Base-by-base conservation (phyloP, 2,329 filamentous ascomycete species). In the Graphium sp. region DNA sequence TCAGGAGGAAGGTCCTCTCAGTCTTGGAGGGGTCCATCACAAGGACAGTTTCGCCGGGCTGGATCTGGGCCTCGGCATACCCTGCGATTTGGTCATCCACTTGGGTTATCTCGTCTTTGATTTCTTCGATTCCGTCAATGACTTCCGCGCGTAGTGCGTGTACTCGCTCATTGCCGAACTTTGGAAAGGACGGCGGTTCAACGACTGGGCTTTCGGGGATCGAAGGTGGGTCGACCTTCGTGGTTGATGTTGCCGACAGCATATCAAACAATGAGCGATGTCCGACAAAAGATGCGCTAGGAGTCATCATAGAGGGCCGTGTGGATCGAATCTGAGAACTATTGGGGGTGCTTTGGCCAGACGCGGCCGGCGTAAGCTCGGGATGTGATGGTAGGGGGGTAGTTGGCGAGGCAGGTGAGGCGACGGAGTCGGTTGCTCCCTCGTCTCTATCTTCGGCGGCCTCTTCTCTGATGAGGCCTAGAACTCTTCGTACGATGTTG, bases 71-170 rank as follows among this genome's bases (percentile, higher is more conserved):
- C 37, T 92, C 77, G 3, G 85, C 81, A 38, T 84, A 79, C 14
- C 74, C 72, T 2, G 87, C 81, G 41, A 98, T 91, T 51, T 93
- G 84, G 44, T 92, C 83, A 46, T 94, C 89, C 6, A 84, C 84
- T 46, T 87, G 79, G 38, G 79, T 77, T 32, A 98, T 74, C 54
- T 98, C 89, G 45, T 98, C 89, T 50, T 92, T 80, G 34, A 98
- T 84, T 49, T 98, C 89, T 42, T 83, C 75, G 42, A 98, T 94
- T 23, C 85, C 89, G 41, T 89, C 81, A 38, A 94, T 75, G 16
- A 95, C 78, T 51, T 95, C 89, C 10, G 82, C 82, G 35, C 84
- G 79, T 33, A 95, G 61, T 36, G 91, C 78, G 34, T 79, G 66
- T 30, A 58, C 50, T 35, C 61, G 34, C 14, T 34, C 34, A 7